phyloP scores from a whole-genome alignment of 768 basidiomycete genomes.

The Mrakia blollopis region DNA sequence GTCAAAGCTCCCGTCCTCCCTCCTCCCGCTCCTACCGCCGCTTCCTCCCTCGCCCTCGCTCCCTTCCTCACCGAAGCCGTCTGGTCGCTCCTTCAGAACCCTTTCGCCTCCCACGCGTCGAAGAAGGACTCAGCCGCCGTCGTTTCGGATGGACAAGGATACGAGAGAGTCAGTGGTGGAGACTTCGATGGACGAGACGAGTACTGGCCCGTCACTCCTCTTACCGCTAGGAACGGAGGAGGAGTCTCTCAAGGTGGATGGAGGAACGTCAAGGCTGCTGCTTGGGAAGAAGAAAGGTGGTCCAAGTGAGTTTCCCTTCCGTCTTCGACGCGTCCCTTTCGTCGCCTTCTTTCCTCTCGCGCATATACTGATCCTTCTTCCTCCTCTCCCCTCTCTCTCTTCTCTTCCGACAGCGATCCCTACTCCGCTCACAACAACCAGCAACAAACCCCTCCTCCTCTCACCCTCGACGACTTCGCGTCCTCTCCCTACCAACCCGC shows the following conservation, averaged over 20 bases:
- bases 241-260: not conserved
- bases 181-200: not conserved
- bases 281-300: slow-evolving; percentile 26
- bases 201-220: slow-evolving; percentile 7
- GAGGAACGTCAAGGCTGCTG: slow-evolving; percentile 5
- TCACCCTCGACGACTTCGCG: slow-evolving; percentile 31
- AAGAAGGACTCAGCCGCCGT: not conserved
- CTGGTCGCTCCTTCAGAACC: slow-evolving; percentile 25
- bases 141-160: not conserved
- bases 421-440: not conserved
- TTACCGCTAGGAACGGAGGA: not conserved
- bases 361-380: slow-evolving; percentile 3
- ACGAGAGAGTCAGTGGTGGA: not conserved
- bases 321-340: not conserved
- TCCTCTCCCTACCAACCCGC: slow-evolving; percentile 3
- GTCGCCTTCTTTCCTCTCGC: not conserved
- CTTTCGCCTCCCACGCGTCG: not conserved
- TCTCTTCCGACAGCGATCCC: not conserved
- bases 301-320: slow-evolving; percentile 2
- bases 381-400: not conserved
- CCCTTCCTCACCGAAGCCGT: slow-evolving; percentile 27
- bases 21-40: slow-evolving; percentile 2
- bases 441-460: slow-evolving; percentile 21
- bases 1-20: not conserved
- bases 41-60: slow-evolving; percentile 28